A percentile compares a stretch with the other conserved stretches of the same genome.
Evolutionary conservation across 2,329 filamentous ascomycete genomes (phyloP).

Genomic region (Penicillium sp.): DNA sequence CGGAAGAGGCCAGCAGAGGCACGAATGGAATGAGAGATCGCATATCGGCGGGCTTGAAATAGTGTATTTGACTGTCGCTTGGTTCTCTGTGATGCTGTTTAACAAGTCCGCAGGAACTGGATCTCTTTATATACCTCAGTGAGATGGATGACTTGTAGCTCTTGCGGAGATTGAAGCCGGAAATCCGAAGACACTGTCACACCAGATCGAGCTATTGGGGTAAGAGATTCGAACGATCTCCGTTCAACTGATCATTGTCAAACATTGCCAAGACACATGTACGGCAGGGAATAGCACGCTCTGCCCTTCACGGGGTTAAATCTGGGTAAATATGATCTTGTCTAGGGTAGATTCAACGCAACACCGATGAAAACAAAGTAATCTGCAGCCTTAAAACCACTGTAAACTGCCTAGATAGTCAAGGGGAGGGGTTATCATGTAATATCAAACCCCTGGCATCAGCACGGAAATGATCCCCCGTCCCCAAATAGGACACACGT

Average conservation of each 20-base stretch:
- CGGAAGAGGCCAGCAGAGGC: slow-evolving; percentile 21
- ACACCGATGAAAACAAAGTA: not conserved
- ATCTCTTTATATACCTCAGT: slow-evolving; percentile 2
- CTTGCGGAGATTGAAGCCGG: slow-evolving; percentile 1
- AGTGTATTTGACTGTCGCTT: not conserved
- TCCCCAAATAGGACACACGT: slow-evolving; percentile 11
- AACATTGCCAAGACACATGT: not conserved
- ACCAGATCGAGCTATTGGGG: not conserved
- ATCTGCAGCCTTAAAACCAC: not conserved
- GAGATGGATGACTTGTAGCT: no score
- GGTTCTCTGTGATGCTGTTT: not conserved
- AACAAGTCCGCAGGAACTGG: not conserved
- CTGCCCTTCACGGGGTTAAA: not conserved
- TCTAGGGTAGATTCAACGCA: not conserved
- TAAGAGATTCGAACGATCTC: not conserved
- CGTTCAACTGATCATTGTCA: not conserved
- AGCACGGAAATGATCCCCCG: slow-evolving; percentile 12
- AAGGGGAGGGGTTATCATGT: not conserved
- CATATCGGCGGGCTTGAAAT: slow-evolving; percentile 17
- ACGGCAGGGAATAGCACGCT: not conserved
- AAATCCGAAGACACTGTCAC: not conserved
- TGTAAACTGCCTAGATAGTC: slow-evolving; percentile 6
- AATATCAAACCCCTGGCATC: slow-evolving; percentile 3
- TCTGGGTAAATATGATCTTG: not conserved
- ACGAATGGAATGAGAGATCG: slow-evolving; percentile 18